Evolutionary conservation across 2,329 filamentous ascomycete species (phyloP).

Genomic region (Hypoxylon sp.): DNA sequence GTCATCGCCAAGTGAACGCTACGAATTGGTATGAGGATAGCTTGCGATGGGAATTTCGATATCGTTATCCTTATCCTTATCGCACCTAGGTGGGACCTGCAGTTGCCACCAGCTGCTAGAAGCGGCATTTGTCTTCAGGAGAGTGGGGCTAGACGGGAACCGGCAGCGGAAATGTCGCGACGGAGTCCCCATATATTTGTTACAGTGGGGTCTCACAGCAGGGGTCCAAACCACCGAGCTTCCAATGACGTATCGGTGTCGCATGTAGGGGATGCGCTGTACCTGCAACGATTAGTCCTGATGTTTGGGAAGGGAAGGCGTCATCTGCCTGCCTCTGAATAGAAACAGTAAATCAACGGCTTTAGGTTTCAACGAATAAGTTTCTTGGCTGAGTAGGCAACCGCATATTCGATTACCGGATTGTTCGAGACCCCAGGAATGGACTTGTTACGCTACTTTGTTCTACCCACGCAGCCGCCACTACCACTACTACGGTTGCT

Average conservation of each 20-base stretch:
- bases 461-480: slow-evolving; percentile 14
- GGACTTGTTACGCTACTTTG: slow-evolving; percentile 24
- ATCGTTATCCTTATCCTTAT: slow-evolving; percentile 30
- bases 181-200: slow-evolving; percentile 12
- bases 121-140: slow-evolving; percentile 7
- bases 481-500: slow-evolving; percentile 16
- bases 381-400: slow-evolving; percentile 3
- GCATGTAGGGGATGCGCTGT: slow-evolving; percentile 18
- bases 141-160: slow-evolving; percentile 8
- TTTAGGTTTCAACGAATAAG: neutral
- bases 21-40: slow-evolving; percentile 6
- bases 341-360: neutral
- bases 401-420: neutral
- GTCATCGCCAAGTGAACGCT: slow-evolving; percentile 13
- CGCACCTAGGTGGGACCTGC: neutral
- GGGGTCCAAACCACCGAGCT: slow-evolving; percentile 10
- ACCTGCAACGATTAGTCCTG: slow-evolving; percentile 30
- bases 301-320: slow-evolving; percentile 15
- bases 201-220: slow-evolving; percentile 24
- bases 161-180: slow-evolving; percentile 13
- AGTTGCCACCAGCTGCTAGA: slow-evolving; percentile 12
- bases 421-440: slow-evolving; percentile 26
- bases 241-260: slow-evolving; percentile 38
- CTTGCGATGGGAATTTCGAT: slow-evolving; percentile 22
- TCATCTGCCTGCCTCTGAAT: slow-evolving; percentile 14